Evolutionary conservation across 164 flowering plant species (phyloP).

Genomic region (Vitis rotundifolia): DNA sequence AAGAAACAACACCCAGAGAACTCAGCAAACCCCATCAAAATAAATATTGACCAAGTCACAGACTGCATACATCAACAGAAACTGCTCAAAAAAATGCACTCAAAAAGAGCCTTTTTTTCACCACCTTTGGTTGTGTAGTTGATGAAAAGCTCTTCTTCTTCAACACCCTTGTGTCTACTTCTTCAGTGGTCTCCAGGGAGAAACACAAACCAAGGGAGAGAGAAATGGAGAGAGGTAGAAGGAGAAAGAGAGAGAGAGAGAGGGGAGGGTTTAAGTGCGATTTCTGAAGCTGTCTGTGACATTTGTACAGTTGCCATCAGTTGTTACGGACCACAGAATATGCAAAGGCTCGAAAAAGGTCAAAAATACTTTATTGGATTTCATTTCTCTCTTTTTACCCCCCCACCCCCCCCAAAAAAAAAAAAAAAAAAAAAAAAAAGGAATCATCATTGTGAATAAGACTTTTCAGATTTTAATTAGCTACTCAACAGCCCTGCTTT

Average conservation of each 20-base stretch:
- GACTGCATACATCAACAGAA: constrained; percentile 1
- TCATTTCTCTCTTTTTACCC: too few relatives aligned
- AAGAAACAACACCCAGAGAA: too few relatives aligned
- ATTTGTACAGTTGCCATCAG: constrained; percentile 29
- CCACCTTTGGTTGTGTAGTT: constrained; percentile 13
- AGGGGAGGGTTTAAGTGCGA: constrained; percentile 26
- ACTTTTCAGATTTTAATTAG: too few relatives aligned
- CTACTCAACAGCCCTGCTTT: too few relatives aligned
- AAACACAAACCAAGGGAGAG: background rate
- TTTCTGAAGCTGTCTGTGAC: constrained; percentile 21
- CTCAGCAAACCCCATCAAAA: background rate
- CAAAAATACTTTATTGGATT: background rate
- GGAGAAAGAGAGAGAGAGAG: background rate
- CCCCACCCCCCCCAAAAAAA: too few relatives aligned
- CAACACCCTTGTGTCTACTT: background rate
- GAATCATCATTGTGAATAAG: too few relatives aligned
- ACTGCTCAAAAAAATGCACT: background rate
- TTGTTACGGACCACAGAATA: constrained; percentile 35
- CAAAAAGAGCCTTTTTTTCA: background rate
- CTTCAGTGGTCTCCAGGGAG: background rate
- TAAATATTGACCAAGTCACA: background rate
- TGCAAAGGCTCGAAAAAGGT: constrained; percentile 14
- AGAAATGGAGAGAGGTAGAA: background rate
- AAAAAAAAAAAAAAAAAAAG: too few relatives aligned
- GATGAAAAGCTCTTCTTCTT: background rate